Conservation (phyloP, 352 stramenopile species). For the Phytopythium vexans region DNA sequence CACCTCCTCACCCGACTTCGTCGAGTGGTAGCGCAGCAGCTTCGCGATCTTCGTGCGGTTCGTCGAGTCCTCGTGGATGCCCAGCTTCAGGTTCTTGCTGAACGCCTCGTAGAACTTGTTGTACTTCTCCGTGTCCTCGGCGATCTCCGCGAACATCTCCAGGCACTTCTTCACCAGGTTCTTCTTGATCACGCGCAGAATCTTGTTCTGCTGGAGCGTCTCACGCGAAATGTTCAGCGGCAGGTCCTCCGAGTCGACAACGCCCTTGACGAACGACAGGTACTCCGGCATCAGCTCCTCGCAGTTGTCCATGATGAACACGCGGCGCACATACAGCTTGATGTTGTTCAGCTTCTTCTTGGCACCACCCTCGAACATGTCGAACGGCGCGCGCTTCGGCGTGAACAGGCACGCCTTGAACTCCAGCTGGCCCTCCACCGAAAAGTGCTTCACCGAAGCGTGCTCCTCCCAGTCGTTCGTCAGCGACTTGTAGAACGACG, state of each 20-base stretch:
- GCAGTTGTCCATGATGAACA: constrained; percentile 98
- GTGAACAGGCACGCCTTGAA: constrained; percentile 99
- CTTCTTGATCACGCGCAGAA: constrained; percentile 99
- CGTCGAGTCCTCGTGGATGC: constrained; percentile 96
- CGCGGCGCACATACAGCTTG: constrained; percentile 98
- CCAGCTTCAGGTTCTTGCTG: constrained; percentile 98
- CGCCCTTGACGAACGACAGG: constrained; percentile 97
- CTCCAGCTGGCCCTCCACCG: constrained; percentile 99
- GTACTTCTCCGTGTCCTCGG: constrained; percentile 90
- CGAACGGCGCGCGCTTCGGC: constrained; percentile 80
- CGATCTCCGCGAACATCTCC: constrained; percentile 97
- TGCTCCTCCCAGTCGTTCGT: constrained; percentile 87
- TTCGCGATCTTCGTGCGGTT: constrained; percentile 96
- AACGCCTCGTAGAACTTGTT: constrained; percentile 99
- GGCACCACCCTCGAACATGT: constrained; percentile 90
- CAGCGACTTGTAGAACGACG: constrained; percentile 97
- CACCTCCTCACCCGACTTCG: constrained; percentile 90
- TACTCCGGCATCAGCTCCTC: constrained; percentile 98
- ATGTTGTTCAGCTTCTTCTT: constrained; percentile 92
- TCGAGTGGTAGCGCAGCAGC: constrained; percentile 96
- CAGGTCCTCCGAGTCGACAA: constrained; percentile 99
- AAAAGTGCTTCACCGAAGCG: constrained; percentile 98
- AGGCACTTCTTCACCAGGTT: constrained; percentile 99
- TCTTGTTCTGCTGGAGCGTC: constrained; percentile 99
- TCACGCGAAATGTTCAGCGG: constrained; percentile 99